These are phyloP conservation scores for Acmispon strigosus DNA, from an alignment of 306 rosid species.

Conservation along the genomic window DNA sequence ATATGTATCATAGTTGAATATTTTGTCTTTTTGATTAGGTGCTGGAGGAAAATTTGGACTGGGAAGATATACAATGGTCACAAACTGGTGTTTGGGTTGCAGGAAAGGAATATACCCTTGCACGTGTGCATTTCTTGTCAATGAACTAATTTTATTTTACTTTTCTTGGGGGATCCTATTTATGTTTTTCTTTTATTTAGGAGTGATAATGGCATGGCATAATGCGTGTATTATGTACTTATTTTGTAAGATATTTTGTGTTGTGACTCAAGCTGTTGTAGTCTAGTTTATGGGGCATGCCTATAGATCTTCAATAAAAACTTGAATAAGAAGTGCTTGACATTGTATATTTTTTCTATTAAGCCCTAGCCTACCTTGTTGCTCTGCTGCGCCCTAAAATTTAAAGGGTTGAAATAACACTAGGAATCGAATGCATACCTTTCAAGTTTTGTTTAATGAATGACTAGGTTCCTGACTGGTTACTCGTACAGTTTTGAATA, in stretches of 20 bases:
- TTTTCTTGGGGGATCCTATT: background rate
- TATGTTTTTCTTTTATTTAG: background rate
- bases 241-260: background rate
- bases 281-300: background rate
- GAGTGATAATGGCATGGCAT: constrained; percentile 2
- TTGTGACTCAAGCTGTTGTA: constrained; percentile 16
- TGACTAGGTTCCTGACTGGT: too few species aligned
- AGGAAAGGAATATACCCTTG: constrained; percentile 79
- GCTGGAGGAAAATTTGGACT: constrained; percentile 80
- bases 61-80: constrained; percentile 98
- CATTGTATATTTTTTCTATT: background rate
- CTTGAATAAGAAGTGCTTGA: background rate
- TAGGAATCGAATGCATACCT: background rate
- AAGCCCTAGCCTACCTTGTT: background rate
- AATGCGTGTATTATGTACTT: background rate
- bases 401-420: background rate
- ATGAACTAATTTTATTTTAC: constrained; percentile 31
- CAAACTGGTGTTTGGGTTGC: constrained; percentile 97
- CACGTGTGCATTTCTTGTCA: constrained; percentile 87
- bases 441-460: too few species aligned
- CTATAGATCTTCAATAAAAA: background rate
- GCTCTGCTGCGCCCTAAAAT: background rate
- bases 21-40: constrained; percentile 37
- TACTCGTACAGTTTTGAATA: too few species aligned
- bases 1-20: background rate